Percentiles rank a stretch among this genome's conserved stretches.
These are phyloP conservation scores for Trametes punicea DNA, from an alignment of 768 basidiomycete species.

Conservation along the genomic window DNA sequence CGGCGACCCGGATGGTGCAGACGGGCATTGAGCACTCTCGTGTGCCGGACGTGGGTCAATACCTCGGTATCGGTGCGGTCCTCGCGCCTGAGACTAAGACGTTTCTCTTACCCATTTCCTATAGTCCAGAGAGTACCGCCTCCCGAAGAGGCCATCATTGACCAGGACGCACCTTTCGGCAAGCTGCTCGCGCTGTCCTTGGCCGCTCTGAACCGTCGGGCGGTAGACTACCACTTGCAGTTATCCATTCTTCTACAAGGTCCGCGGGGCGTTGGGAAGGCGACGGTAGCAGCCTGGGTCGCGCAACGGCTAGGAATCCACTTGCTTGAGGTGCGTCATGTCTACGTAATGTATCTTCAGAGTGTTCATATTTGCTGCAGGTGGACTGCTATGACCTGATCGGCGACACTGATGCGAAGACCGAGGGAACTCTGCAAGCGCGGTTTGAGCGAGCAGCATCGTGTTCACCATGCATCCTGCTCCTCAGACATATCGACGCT, in stretches of 20 bases:
- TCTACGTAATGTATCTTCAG: too few relatives aligned
- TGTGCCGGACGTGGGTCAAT: slow-evolving; percentile 51
- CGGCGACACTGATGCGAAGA: slow-evolving; percentile 73
- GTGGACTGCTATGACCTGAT: slow-evolving; percentile 83
- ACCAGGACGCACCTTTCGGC: slow-evolving; percentile 34
- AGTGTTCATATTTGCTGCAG: slow-evolving; percentile 37
- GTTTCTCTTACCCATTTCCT: not conserved
- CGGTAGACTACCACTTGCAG: slow-evolving; percentile 58
- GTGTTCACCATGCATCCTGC: slow-evolving; percentile 82
- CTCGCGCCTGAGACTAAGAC: too few relatives aligned
- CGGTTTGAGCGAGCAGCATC: slow-evolving; percentile 72
- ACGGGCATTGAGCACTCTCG: slow-evolving; percentile 69
- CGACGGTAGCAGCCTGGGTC: slow-evolving; percentile 53
- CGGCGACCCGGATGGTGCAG: slow-evolving; percentile 72
- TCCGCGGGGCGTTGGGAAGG: slow-evolving; percentile 78
- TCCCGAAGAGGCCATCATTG: not conserved
- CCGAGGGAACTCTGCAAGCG: slow-evolving; percentile 67
- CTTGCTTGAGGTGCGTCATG: slow-evolving; percentile 59
- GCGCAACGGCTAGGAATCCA: slow-evolving; percentile 71
- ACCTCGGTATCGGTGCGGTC: slow-evolving; percentile 49
- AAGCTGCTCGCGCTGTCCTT: slow-evolving; percentile 56
- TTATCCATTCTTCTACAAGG: slow-evolving; percentile 79
- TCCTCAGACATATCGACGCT: slow-evolving; percentile 80
- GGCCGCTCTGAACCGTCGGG: slow-evolving; percentile 55
- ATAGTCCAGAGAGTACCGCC: slow-evolving; percentile 15